Evolutionary conservation across 2,329 filamentous ascomycete genomes (phyloP), one percentile per base, ranked within the genome.

Genomic region (Curvularia sp.): DNA sequence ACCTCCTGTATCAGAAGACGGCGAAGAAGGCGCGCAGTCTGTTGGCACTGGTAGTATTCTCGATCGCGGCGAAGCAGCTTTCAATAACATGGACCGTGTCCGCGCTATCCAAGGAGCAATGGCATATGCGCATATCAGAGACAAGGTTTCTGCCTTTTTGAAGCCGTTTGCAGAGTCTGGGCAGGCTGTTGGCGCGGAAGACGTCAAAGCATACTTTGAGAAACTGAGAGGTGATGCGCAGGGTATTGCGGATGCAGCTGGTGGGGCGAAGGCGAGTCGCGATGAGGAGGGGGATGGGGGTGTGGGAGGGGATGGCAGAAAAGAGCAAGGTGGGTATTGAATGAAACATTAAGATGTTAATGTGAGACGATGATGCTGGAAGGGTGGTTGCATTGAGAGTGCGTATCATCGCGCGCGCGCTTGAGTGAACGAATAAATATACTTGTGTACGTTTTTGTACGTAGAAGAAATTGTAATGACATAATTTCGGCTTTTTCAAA

Each of bases 161-260:
- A 88, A 93, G 78, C 90, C 96, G 43, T 99, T 97, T 75, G 95
- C 95, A 0, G 92, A 97, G 74, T 96, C 89, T 62, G 94, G 94
- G 0, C 82, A 91, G 76, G 88, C 91, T 0, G 93, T 99, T 22
- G 89, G 92, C 1, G 94, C 94, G 0, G 95, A 99, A 73, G 93
- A 98, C 78, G 95, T 99, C 78, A 99, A 97, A 78, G 87, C 87
- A 2, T 97, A 97, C 76, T 99, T 99, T 84, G 94, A 94, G 51
- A 94, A 95, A 80, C 79, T 99, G 67, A 86, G 95, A 63, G 95
- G 95, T 58, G 95, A 98, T 77, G 91, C 92, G 44, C 81, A 90
- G 67, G 90, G 83, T 0, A 91, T 92, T 28, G 65, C 71, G 63
- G 74, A 73, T 5, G 76, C 75, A 26, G 72, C 68, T 54, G 74